phyloP scores from a whole-genome alignment of 208 protist species.

The Endotrypanum monterogeii region DNA sequence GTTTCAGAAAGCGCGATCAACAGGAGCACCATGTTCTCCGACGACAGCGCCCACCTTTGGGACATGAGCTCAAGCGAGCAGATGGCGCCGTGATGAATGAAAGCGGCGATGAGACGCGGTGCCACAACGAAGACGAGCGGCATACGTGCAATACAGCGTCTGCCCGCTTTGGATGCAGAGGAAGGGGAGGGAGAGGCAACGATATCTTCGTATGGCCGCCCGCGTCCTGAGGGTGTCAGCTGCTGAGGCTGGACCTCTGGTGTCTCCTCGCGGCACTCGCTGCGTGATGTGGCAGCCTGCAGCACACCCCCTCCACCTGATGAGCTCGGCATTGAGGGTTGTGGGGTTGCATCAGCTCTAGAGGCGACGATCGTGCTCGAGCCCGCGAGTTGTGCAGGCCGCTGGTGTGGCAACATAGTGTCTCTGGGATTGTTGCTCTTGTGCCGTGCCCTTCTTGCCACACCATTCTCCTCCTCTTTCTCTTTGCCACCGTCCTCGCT shows the following conservation, averaged over 20 bases:
- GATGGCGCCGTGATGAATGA: conserved; percentile 83
- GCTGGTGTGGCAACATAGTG: neutral
- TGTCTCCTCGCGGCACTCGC: neutral
- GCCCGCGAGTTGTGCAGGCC: neutral
- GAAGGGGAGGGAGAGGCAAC: neutral
- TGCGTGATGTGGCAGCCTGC: neutral
- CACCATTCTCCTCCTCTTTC: conserved; percentile 1
- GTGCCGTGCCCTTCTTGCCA: neutral
- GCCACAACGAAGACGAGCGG: conserved; percentile 80
- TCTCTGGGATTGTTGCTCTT: neutral
- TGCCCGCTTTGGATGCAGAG: neutral
- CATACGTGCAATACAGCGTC: conserved; percentile 38
- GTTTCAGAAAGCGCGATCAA: conserved; percentile 67
- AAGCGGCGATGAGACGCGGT: conserved; percentile 72
- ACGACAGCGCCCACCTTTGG: conserved; percentile 64
- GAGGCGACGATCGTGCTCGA: neutral
- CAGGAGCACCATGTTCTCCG: conserved; percentile 52
- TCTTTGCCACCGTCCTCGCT: conserved; percentile 29
- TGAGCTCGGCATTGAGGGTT: neutral
- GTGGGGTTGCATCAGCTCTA: neutral
- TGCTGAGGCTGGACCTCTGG: neutral
- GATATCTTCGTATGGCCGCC: neutral
- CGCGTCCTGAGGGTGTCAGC: neutral
- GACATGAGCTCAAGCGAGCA: conserved; percentile 90
- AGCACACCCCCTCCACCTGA: neutral